A percentile compares a stretch with the other conserved stretches of the same genome.
phyloP scores from a whole-genome alignment of 305 asterid species.

The Solanum aculeatissimum region DNA sequence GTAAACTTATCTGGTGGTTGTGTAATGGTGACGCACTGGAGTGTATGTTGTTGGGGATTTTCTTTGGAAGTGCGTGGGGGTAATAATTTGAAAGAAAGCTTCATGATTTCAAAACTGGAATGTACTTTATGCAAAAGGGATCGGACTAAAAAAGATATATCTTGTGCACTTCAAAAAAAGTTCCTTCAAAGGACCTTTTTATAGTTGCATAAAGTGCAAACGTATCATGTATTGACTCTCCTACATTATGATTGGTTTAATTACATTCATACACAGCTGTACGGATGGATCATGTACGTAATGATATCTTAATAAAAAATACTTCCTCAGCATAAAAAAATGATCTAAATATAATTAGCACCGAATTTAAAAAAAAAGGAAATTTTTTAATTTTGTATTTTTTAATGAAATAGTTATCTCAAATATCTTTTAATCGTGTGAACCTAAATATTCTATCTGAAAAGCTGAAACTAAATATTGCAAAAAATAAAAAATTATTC shows the following conservation, averaged over 20 bases:
- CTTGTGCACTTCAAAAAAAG: neutral
- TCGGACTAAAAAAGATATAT: neutral
- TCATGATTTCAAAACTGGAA: neutral
- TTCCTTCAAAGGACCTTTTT: neutral
- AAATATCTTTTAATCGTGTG: too few species aligned
- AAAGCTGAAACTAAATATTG: too few species aligned
- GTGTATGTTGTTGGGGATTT: neutral
- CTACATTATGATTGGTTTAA: neutral
- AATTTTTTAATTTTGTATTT: too few species aligned
- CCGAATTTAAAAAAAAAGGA: too few species aligned
- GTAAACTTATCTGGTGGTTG: neutral
- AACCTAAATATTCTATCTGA: too few species aligned
- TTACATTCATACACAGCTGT: neutral
- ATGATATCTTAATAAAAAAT: neutral
- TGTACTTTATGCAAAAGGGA: neutral
- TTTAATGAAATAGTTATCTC: too few species aligned
- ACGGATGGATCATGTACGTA: neutral
- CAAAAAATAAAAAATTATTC: too few species aligned
- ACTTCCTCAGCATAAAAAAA: too few species aligned
- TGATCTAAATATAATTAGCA: too few species aligned
- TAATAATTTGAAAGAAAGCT: neutral
- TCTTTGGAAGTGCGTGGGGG: neutral
- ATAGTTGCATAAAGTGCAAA: constrained; percentile 1
- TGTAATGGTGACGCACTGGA: neutral
- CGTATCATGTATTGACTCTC: neutral